phyloP scores from a whole-genome alignment of 768 basidiomycete species.

The Piloderma croceum region DNA sequence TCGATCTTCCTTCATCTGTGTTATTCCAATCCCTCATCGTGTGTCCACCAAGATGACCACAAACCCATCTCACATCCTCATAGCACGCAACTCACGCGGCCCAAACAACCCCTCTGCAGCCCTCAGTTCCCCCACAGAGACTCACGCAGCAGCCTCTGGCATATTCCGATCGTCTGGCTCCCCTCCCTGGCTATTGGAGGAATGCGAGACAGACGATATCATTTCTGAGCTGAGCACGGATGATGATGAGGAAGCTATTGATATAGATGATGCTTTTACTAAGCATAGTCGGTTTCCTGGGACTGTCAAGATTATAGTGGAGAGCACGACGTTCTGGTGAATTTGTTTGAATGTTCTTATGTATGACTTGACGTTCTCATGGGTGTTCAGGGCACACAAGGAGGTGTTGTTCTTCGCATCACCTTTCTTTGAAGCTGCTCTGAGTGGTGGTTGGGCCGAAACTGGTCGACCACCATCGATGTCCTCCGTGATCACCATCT shows the following conservation, averaged over 20 bases:
- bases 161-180: conserved; percentile 79
- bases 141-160: conserved; percentile 81
- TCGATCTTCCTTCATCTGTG: not conserved
- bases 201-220: conserved; percentile 63
- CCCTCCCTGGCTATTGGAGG: conserved; percentile 75
- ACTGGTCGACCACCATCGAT: conserved; percentile 74
- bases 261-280: conserved; percentile 76
- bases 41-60: conserved; percentile 43
- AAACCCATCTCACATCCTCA: conserved; percentile 84
- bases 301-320: conserved; percentile 86
- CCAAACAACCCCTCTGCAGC: conserved; percentile 71
- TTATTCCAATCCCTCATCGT: not conserved
- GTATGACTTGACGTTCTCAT: conserved; percentile 4
- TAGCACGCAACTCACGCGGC: conserved; percentile 79
- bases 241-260: conserved; percentile 66
- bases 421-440: conserved; percentile 90
- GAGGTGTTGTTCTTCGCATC: conserved; percentile 89
- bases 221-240: conserved; percentile 65
- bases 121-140: conserved; percentile 81
- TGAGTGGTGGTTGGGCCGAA: conserved; percentile 91
- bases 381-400: conserved; percentile 70
- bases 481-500: conserved; percentile 81
- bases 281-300: conserved; percentile 66
- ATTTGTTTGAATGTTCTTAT: conserved; percentile 22
- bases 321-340: conserved; percentile 86